Evolutionary conservation across 805 yeast species (phyloP), one percentile per base, ranked within the genome.

Genomic region (Alloascoidea africana): DNA sequence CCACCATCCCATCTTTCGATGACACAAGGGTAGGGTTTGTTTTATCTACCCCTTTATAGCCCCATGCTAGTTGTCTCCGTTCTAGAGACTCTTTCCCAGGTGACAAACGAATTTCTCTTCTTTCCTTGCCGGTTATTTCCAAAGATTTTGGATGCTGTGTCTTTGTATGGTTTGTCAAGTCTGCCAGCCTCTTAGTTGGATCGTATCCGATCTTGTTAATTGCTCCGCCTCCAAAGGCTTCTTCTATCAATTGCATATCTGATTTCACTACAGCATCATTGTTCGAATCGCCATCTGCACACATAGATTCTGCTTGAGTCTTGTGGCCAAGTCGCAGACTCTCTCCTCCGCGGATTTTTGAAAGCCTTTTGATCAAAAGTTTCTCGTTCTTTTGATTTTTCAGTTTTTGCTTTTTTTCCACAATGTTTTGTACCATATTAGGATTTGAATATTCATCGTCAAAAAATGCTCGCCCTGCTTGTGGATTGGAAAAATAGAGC

Each of bases 401-500:
- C 41, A 60, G 58, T 37, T 53, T 51, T 18, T 40, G 44, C 14
- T 54, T 58, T 33, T 51, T 38, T 37, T 37, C 48, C 60, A 16
- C 49, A 44, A 4, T 48, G 35, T 63, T 63, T 3, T 48, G 54
- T 18, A 70, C 40, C 2, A 63, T 48, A 16, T 64, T 66, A 1
- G 77, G 72, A 49, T 68, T 65, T 6, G 60, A 61, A 44, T 60
- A 73, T 19, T 60, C 56, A 13, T 66, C 68, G 46, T 68, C 64
- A 46, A 65, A 70, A 44, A 71, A 72, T 2, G 75, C 74, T 36
- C 56, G 55, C 17, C 69, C 66, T 3, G 70, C 64, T 16, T 57
- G 52, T 1, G 53, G 51, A 36, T 56, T 59, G 2, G 63, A 57
- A 42, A 71, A 73, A 30, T 55, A 52, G 23, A 53, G 40, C 23